Evolutionary conservation across 306 rosid species (phyloP).

Genomic region (Psophocarpus tetragonolobus): DNA sequence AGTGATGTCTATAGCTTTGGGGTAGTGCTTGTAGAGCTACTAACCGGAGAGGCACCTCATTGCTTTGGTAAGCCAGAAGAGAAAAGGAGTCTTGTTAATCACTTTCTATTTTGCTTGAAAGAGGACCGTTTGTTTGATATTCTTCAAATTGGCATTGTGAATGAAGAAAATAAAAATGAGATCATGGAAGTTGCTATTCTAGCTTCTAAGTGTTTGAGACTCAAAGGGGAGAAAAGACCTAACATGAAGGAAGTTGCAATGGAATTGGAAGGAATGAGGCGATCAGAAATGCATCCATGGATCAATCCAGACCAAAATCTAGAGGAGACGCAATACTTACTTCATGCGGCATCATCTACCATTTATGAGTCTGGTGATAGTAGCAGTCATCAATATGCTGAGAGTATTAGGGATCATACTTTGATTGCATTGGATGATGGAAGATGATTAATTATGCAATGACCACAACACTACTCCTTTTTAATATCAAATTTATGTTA

Average conservation of each 20-base stretch:
- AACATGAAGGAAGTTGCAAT: too few species aligned
- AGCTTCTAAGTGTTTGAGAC: slow-evolving; percentile 31
- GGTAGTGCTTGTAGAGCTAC: neutral
- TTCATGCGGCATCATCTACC: too few species aligned
- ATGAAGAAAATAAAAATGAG: neutral
- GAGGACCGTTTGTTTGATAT: neutral
- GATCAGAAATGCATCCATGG: too few species aligned
- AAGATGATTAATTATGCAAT: too few species aligned
- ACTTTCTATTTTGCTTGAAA: neutral
- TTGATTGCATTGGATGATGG: too few species aligned
- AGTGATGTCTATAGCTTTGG: neutral
- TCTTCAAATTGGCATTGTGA: neutral
- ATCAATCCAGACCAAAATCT: too few species aligned
- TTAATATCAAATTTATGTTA: neutral
- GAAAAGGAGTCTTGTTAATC: neutral
- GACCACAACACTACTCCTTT: neutral
- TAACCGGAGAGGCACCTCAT: neutral
- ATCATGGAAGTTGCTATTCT: slow-evolving; percentile 30
- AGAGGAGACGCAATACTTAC: too few species aligned
- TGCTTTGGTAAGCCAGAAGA: neutral
- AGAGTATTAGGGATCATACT: too few species aligned
- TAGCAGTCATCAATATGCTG: too few species aligned
- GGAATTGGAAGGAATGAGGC: too few species aligned
- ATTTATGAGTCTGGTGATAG: too few species aligned
- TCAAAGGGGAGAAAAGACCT: neutral